Evolutionary conservation across 2,329 filamentous ascomycete species (phyloP), one percentile per base, ranked within the genome.

Genomic region (Tolypocladium paradoxum): DNA sequence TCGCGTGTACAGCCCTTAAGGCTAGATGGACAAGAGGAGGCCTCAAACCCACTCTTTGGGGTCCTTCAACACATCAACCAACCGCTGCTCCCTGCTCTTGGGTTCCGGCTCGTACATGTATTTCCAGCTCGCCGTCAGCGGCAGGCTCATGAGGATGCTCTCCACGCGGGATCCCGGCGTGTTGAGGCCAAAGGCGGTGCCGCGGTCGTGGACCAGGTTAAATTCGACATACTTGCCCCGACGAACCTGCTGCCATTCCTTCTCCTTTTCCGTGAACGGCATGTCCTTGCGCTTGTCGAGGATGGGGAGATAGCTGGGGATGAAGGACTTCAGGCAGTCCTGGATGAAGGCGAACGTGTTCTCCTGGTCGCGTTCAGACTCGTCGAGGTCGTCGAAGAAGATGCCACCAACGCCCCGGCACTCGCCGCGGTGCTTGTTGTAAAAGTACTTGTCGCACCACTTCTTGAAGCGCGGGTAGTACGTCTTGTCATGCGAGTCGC

Each of bases 391-490:
- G 70, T 99, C 93, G 65, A 99, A 99, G 81, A 99, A 99, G 70
- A 99, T 97, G 52, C 93, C 93, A 51, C 93, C 93, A 35, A 99
- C 74, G 53, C 93, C 93, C 49, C 93, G 86, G 48, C 83, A 77
- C 73, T 99, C 93, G 55, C 82, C 81, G 48, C 93, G 84, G 73
- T 99, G 93, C 68, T 91, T 92, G 70, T 96, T 88, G 75, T 80
- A 85, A 73, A 99, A 99, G 75, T 99, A 99, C 63, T 95, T 84
- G 69, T 99, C 93, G 69, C 93, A 99, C 93, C 93, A 99, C 66
- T 87, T 85, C 76, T 99, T 99, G 80, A 97, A 99, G 51, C 84
- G 83, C 14, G 90, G 85, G 69, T 95, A 99, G 76, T 96, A 99
- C 37, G 77, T 80, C 68, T 88, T 88, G 74, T 96, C 88, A 69